Evolutionary conservation across 192 early-diverging fungal species (phyloP).

Genomic region (Coemansia sp.): DNA sequence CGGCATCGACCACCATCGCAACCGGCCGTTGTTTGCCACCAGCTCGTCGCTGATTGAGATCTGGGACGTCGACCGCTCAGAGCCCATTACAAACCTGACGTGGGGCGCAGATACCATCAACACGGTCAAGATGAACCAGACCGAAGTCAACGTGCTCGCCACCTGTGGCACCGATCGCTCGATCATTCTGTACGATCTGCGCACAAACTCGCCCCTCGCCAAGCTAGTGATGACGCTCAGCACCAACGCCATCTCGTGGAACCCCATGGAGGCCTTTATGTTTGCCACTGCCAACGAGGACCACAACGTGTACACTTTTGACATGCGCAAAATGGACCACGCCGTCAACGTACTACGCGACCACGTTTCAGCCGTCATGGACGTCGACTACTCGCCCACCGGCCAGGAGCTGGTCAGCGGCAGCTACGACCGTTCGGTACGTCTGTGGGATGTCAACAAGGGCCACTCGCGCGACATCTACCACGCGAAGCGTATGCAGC

Average conservation of each 20-base stretch:
- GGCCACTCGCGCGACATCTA: constrained; percentile 92
- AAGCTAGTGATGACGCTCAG: constrained; percentile 83
- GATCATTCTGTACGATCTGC: constrained; percentile 90
- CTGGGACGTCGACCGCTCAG: constrained; percentile 87
- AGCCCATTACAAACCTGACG: constrained; percentile 77
- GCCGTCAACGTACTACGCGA: constrained; percentile 89
- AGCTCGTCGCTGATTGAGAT: constrained; percentile 82
- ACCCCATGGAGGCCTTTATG: constrained; percentile 98
- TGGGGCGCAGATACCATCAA: constrained; percentile 97
- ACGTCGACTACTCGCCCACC: constrained; percentile 97
- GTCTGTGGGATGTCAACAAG: constrained; percentile 77
- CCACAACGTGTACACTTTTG: constrained; percentile 96
- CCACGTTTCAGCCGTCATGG: constrained; percentile 96
- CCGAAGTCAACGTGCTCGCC: constrained; percentile 89
- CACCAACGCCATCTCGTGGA: constrained; percentile 97
- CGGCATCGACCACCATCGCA: constrained; percentile 90
- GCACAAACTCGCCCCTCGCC: constrained; percentile 81
- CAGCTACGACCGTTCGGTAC: constrained; percentile 90
- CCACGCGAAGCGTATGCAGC: constrained; percentile 98
- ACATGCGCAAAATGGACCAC: constrained; percentile 92
- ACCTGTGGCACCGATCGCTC: constrained; percentile 93
- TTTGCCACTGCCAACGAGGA: constrained; percentile 96
- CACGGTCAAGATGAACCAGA: constrained; percentile 95
- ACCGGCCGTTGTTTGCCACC: constrained; percentile 82
- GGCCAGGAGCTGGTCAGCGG: constrained; percentile 95